Evolutionary conservation across 1,284 basidiomycete genomes (phyloP).

Genomic region (Ustilago loliicola): DNA sequence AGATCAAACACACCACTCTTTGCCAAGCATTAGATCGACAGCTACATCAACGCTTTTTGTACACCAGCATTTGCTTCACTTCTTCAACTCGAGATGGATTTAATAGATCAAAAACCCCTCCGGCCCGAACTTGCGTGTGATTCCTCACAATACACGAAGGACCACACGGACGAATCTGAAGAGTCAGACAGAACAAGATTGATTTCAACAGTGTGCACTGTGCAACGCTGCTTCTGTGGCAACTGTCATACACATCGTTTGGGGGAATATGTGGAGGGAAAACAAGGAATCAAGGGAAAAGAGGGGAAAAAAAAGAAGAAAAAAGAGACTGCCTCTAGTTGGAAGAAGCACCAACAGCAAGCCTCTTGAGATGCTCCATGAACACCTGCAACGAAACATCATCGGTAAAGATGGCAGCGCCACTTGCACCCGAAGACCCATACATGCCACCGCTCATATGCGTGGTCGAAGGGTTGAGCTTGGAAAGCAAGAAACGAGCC

Average conservation of each 20-base stretch:
- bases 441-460: conserved; percentile 83
- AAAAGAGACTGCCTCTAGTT: conserved; percentile 32
- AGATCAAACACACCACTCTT: conserved; percentile 1
- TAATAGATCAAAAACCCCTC: background rate
- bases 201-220: background rate
- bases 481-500: conserved; percentile 94
- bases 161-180: background rate
- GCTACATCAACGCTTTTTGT: background rate
- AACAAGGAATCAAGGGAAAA: background rate
- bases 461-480: conserved; percentile 97
- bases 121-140: background rate
- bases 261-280: background rate
- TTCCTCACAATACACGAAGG: background rate
- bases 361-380: conserved; percentile 72
- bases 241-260: background rate
- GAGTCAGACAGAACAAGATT: background rate
- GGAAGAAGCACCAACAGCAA: conserved; percentile 67
- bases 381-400: conserved; percentile 78
- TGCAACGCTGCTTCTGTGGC: background rate
- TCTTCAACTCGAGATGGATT: conserved; percentile 6
- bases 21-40: background rate
- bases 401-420: conserved; percentile 97
- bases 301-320: background rate
- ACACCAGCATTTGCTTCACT: conserved; percentile 5
- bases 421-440: conserved; percentile 73